These are phyloP conservation scores for Penicillium crystallinum DNA, from an alignment of 495 filamentous ascomycete species.

Conservation along the genomic window DNA sequence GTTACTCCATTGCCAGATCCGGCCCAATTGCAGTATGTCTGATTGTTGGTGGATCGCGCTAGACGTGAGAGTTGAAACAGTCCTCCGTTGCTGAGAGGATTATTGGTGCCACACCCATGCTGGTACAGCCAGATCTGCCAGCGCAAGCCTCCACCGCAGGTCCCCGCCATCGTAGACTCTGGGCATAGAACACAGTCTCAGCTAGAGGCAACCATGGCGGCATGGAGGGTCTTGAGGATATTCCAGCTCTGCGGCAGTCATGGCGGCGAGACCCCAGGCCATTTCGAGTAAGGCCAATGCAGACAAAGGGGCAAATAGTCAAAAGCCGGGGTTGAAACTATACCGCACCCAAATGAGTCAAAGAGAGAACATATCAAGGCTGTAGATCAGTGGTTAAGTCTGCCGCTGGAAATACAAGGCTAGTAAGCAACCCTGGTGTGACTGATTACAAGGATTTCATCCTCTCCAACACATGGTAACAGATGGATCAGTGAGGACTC, in stretches of 20 bases:
- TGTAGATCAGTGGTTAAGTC: no score
- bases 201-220: conserved; percentile 62
- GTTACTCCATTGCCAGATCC: conserved; percentile 64
- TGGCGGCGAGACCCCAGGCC: conserved; percentile 64
- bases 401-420: no score
- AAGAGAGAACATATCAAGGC: no score
- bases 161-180: conserved; percentile 47
- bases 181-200: conserved; percentile 67
- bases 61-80: conserved; percentile 69
- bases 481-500: no score
- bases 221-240: conserved; percentile 54
- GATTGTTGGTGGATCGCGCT: conserved; percentile 65
- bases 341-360: no score
- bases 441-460: no score
- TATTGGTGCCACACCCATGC: conserved; percentile 52
- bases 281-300: no score
- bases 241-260: conserved; percentile 61
- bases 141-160: conserved; percentile 44
- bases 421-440: no score
- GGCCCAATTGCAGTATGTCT: conserved; percentile 67
- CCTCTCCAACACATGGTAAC: no score
- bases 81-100: conserved; percentile 60
- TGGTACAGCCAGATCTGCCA: conserved; percentile 45
- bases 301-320: no score
- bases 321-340: no score